Conservation (phyloP, 2,329 filamentous ascomycete genomes). For the Cordyceps tenuipes region DNA sequence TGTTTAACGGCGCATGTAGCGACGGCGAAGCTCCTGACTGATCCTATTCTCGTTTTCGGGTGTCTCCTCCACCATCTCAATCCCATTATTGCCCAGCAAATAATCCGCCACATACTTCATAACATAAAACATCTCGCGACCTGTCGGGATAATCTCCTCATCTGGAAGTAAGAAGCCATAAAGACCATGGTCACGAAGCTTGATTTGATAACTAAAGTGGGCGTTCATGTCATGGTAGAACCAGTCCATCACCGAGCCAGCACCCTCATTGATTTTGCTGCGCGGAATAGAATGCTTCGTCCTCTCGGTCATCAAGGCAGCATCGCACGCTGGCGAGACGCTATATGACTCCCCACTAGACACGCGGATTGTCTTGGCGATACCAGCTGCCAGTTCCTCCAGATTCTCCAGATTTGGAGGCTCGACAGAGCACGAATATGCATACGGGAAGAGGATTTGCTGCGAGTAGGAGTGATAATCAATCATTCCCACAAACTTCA, state of each 20-base stretch:
- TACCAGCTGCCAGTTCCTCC: slow-evolving; percentile 77
- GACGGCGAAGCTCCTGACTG: slow-evolving; percentile 7
- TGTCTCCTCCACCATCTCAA: slow-evolving; percentile 33
- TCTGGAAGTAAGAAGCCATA: slow-evolving; percentile 88
- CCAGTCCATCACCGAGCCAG: slow-evolving; percentile 86
- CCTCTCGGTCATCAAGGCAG: slow-evolving; percentile 44
- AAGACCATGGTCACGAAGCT: slow-evolving; percentile 83
- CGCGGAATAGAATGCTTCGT: slow-evolving; percentile 16
- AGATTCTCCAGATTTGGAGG: slow-evolving; percentile 88
- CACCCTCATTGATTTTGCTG: slow-evolving; percentile 59
- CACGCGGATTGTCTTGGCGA: slow-evolving; percentile 83
- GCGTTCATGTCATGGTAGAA: slow-evolving; percentile 84
- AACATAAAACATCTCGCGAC: slow-evolving; percentile 77
- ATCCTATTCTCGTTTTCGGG: neutral
- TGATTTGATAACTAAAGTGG: slow-evolving; percentile 86
- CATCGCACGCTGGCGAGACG: slow-evolving; percentile 80
- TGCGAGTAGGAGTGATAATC: slow-evolving; percentile 95
- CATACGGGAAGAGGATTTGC: slow-evolving; percentile 87
- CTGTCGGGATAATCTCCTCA: slow-evolving; percentile 80
- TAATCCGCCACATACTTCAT: slow-evolving; percentile 80
- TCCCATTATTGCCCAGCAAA: slow-evolving; percentile 61
- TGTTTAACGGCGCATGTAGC: neutral
- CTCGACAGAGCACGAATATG: slow-evolving; percentile 67
- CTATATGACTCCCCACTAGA: slow-evolving; percentile 67
- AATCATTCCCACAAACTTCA: slow-evolving; percentile 73